Evolutionary conservation across 2,329 filamentous ascomycete genomes (phyloP).

Genomic region (Purpureocillium lavendulum): DNA sequence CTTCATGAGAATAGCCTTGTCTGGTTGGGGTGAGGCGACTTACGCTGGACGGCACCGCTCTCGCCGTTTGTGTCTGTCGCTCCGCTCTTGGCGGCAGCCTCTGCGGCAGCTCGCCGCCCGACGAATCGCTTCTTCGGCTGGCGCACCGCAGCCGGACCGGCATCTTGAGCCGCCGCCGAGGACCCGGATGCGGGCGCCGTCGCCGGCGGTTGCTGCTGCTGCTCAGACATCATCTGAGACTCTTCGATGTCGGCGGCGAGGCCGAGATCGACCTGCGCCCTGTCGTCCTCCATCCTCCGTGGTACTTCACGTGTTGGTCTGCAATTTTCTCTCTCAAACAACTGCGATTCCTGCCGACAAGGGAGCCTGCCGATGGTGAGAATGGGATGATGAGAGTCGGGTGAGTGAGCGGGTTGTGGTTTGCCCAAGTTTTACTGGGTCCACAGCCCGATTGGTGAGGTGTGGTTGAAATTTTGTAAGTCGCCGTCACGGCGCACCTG

Average conservation of each 20-base stretch:
- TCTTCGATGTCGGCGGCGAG: slow-evolving; percentile 58
- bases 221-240: slow-evolving; percentile 16
- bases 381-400: too few relatives aligned
- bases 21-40: too few relatives aligned
- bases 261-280: slow-evolving; percentile 61
- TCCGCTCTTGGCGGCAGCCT: slow-evolving; percentile 42
- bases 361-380: too few relatives aligned
- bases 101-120: slow-evolving; percentile 66
- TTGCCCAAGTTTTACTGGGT: too few relatives aligned
- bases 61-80: slow-evolving; percentile 14
- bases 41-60: slow-evolving; percentile 41
- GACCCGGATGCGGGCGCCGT: slow-evolving; percentile 13
- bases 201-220: slow-evolving; percentile 8
- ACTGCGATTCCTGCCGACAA: too few relatives aligned
- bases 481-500: too few relatives aligned
- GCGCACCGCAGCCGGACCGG: slow-evolving; percentile 28
- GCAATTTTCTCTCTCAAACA: too few relatives aligned
- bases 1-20: too few relatives aligned
- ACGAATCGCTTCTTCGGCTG: slow-evolving; percentile 92
- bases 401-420: too few relatives aligned
- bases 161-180: slow-evolving; percentile 1
- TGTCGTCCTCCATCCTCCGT: slow-evolving; percentile 63
- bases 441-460: too few relatives aligned
- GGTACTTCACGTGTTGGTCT: neutral
- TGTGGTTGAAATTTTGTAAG: too few relatives aligned